Percentiles rank a stretch among this genome's conserved stretches.
These are phyloP conservation scores for Salmacisia buchloeana DNA, from an alignment of 1,284 basidiomycete species.

Conservation along the genomic window DNA sequence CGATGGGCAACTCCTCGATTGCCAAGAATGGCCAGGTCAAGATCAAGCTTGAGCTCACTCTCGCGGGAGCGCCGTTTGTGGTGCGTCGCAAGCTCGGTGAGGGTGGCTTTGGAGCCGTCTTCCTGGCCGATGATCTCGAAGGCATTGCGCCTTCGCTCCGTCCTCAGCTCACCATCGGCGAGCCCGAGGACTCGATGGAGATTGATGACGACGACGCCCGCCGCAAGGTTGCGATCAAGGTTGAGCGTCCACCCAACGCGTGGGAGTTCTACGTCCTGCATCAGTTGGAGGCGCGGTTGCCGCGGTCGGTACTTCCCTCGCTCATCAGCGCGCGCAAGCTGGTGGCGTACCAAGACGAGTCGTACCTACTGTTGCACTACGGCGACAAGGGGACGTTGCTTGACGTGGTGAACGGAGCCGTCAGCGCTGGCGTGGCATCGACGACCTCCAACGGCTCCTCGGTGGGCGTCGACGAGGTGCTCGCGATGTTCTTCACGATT, in stretches of 20 bases:
- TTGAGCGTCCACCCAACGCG: constrained; percentile 77
- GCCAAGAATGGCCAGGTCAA: constrained; percentile 13
- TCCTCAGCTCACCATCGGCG: constrained; percentile 15
- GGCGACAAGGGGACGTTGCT: constrained; percentile 88
- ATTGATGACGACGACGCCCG: constrained; percentile 59
- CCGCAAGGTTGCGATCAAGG: constrained; percentile 75
- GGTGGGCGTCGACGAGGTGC: constrained; percentile 72
- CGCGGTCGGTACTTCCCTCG: constrained; percentile 18
- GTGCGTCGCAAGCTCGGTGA: constrained; percentile 86
- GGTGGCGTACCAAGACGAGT: constrained; percentile 63
- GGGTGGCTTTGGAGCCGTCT: constrained; percentile 92
- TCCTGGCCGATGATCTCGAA: constrained; percentile 60
- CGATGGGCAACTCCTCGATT: constrained; percentile 24
- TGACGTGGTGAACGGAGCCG: constrained; percentile 74
- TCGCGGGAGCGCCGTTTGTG: constrained; percentile 59
- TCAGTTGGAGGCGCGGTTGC: constrained; percentile 61
- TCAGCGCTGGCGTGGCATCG: constrained; percentile 54
- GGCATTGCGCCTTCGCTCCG: constrained; percentile 17
- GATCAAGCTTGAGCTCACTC: constrained; percentile 34
- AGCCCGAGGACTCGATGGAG: constrained; percentile 58
- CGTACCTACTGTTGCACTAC: constrained; percentile 79
- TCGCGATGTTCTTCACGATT: constrained; percentile 90
- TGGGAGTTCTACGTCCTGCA: constrained; percentile 92
- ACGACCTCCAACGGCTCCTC: constrained; percentile 59
- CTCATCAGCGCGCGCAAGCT: constrained; percentile 39